These are phyloP conservation scores for Pseudocercospora vitis DNA, from an alignment of 2,329 filamentous ascomycete genomes.

Conservation along the genomic window DNA sequence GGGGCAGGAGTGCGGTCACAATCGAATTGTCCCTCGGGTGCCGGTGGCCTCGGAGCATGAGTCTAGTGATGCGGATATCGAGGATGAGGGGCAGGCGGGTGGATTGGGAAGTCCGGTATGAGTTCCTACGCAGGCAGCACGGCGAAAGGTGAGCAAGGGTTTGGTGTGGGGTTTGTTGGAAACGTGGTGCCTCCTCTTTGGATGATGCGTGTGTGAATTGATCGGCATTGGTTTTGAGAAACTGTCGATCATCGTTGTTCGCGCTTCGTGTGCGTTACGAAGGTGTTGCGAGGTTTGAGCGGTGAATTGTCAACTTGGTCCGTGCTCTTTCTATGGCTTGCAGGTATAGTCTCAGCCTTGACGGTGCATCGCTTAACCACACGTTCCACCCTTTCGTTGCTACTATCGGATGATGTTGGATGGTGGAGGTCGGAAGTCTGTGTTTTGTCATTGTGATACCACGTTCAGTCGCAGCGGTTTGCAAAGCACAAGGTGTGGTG, in stretches of 20 bases:
- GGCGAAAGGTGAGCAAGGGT: too few relatives aligned
- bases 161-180: too few relatives aligned
- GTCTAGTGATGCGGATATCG: conserved; percentile 24
- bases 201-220: too few relatives aligned
- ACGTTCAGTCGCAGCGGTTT: too few relatives aligned
- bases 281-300: neutral
- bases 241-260: neutral
- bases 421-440: too few relatives aligned
- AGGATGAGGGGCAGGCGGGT: conserved; percentile 9
- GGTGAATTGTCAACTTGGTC: neutral
- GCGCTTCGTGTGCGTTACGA: conserved; percentile 1
- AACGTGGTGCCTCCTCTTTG: too few relatives aligned
- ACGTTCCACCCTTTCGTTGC: conserved; percentile 8
- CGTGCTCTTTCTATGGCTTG: neutral
- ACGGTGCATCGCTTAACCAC: conserved; percentile 5
- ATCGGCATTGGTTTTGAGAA: too few relatives aligned
- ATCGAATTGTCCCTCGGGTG: too few relatives aligned
- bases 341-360: conserved; percentile 15
- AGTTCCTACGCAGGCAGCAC: too few relatives aligned
- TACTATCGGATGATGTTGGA: neutral
- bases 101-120: too few relatives aligned
- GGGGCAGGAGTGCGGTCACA: neutral
- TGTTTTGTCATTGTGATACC: too few relatives aligned
- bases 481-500: too few relatives aligned
- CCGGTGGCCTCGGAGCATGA: neutral